These are phyloP conservation scores for Diplogelasinospora grovesii DNA, from an alignment of 495 filamentous ascomycete species.

Conservation along the genomic window DNA sequence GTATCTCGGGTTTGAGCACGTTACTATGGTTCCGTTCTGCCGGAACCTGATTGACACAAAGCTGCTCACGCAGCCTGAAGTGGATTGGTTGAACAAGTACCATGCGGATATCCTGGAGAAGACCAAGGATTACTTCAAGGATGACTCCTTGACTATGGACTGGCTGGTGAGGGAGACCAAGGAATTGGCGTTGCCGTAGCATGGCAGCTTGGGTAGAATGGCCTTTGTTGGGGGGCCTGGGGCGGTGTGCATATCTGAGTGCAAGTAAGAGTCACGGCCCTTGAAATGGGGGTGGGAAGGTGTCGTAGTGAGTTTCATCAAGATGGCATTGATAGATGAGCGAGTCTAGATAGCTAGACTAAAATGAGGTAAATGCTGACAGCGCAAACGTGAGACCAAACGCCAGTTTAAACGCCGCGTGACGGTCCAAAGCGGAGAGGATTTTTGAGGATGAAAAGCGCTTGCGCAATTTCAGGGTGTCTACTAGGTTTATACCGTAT, in stretches of 20 bases:
- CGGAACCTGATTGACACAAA: constrained; percentile 74
- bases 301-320: too few relatives aligned
- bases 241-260: too few relatives aligned
- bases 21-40: constrained; percentile 95
- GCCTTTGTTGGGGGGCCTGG: too few relatives aligned
- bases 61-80: constrained; percentile 69
- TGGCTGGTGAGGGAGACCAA: constrained; percentile 94
- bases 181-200: too few relatives aligned
- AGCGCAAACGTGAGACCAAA: constrained; percentile 73
- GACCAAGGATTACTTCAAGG: constrained; percentile 73
- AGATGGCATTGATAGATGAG: too few relatives aligned
- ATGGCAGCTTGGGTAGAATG: too few relatives aligned
- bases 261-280: too few relatives aligned
- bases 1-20: constrained; percentile 91
- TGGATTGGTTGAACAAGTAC: constrained; percentile 81
- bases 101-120: constrained; percentile 75
- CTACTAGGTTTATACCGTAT: constrained; percentile 62
- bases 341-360: constrained; percentile 28
- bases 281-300: too few relatives aligned
- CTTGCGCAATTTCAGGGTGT: constrained; percentile 31
- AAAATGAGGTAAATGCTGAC: constrained; percentile 65
- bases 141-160: constrained; percentile 56
- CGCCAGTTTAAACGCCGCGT: constrained; percentile 70
- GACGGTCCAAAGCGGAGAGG: constrained; percentile 51
- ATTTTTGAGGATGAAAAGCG: constrained; percentile 47